Evolutionary conservation across 2,329 filamentous ascomycete species (phyloP), one percentile per base, ranked within the genome.

Genomic region (Hawksworthiomyces lignivorus): DNA sequence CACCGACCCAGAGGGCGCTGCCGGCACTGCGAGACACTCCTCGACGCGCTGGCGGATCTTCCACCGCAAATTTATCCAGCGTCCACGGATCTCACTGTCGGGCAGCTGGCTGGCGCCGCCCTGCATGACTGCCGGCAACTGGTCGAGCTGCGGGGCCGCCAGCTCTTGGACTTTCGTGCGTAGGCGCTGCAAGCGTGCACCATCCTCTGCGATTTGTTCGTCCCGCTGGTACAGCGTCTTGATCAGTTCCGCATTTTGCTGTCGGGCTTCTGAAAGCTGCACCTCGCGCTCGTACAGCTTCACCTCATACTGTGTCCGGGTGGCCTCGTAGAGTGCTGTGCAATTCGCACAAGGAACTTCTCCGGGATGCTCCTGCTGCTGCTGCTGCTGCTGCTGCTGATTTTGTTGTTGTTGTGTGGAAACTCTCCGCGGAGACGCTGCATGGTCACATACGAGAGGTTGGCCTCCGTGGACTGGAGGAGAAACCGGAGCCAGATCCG

Each of bases 1-100:
- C 26, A 21, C 7, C 14, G 33, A 37, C 7, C 27, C 24, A 4
- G 33, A 17, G 1, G 32, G 17, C 21, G 42, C 29, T 11, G 37
- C 11, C 19, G 33, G 34, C 28, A 27, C 7, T 4, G 20, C 29
- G 11, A 44, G n/a, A 6, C 35, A 32, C 10, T 29, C 30, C 27
- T 43, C 39, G 36, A 43, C 36, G 22, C 21, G 33, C 32, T 46
- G 44, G 15, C 40, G 44, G 32, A 46, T 37, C 34, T 39, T 30
- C 44, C 44, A 46, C 26, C 29, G 36, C 21, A 46, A 29, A 7
- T 20, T 18, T 15, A 28, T 39, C 44, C 44, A 46, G 14, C 44
- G 44, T 4, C 21, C 26, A 7, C 39, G 39, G 18, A 46, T 26
- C 39, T 39, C 31, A 21, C 31, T n/a, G 26, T 46, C 44, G 4